Evolutionary conservation across 1,284 basidiomycete genomes (phyloP).

Genomic region (Melampsora americana): DNA sequence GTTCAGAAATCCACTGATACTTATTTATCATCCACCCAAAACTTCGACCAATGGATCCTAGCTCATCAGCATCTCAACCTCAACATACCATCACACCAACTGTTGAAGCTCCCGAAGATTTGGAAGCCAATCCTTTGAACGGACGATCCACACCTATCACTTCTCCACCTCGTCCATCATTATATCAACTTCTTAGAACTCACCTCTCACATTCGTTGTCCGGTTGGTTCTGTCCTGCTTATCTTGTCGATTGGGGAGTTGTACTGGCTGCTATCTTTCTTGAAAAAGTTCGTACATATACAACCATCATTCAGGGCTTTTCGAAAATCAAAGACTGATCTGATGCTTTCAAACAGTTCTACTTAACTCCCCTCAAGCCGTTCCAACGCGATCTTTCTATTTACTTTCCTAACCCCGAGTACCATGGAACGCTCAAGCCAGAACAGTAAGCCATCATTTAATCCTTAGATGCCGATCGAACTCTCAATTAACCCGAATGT

Average conservation of each 20-base stretch:
- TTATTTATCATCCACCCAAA: not conserved
- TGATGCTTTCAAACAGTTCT: constrained; percentile 12
- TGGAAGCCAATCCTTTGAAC: not conserved
- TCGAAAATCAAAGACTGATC: not conserved
- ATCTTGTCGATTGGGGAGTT: constrained; percentile 43
- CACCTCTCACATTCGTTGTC: not conserved
- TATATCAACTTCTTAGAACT: not conserved
- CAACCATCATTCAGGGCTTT: not conserved
- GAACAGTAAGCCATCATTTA: not conserved
- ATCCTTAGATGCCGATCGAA: no score
- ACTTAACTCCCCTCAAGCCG: constrained; percentile 7
- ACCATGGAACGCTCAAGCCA: constrained; percentile 1
- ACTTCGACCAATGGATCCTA: not conserved
- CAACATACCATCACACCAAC: not conserved
- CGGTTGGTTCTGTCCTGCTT: constrained; percentile 42
- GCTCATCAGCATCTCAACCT: not conserved
- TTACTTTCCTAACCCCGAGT: not conserved
- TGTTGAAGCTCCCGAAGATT: not conserved
- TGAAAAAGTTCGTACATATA: constrained; percentile 14
- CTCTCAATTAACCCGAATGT: no score
- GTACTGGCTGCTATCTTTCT: constrained; percentile 30
- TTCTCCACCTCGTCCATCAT: not conserved
- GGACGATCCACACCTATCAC: not conserved
- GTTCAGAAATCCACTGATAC: no score
- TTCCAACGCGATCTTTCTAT: constrained; percentile 2